These are phyloP conservation scores for Colletotrichum acutatum DNA, from an alignment of 2,329 filamentous ascomycete species.

Conservation along the genomic window DNA sequence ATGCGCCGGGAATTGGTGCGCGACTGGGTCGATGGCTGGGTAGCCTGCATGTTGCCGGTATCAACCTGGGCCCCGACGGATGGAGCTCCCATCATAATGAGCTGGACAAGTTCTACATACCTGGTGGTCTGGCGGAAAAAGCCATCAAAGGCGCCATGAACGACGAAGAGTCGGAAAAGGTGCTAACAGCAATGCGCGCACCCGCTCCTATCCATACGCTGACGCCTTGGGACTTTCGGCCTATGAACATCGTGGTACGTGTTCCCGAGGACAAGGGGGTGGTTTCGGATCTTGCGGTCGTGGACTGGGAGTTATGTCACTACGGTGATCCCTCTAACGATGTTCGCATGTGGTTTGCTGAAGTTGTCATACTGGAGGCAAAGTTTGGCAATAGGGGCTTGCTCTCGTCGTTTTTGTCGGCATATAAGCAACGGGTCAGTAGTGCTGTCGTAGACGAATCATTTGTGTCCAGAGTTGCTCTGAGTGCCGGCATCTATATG, in stretches of 20 bases:
- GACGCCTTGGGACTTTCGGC: conserved; percentile 6
- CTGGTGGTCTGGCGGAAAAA: background rate
- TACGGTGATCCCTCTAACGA: background rate
- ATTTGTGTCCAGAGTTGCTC: background rate
- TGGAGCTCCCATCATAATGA: background rate
- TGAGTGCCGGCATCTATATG: background rate
- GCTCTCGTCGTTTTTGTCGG: background rate
- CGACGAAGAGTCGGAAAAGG: background rate
- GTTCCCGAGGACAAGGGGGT: background rate
- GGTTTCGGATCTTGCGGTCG: background rate
- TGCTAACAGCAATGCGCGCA: background rate
- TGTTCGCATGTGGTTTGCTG: conserved; percentile 5
- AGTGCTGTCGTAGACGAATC: background rate
- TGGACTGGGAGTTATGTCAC: conserved; percentile 4
- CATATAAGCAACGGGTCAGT: background rate
- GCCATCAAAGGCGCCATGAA: background rate
- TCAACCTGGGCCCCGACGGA: background rate
- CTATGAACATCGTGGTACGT: background rate
- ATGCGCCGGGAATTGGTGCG: background rate
- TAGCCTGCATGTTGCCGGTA: background rate
- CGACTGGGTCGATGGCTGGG: background rate
- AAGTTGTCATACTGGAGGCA: background rate
- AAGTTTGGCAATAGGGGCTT: background rate
- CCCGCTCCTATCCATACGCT: background rate
- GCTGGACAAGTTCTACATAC: background rate